Evolutionary conservation across 352 stramenopile genomes (phyloP).

Genomic region (Phytopythium delawarense): DNA sequence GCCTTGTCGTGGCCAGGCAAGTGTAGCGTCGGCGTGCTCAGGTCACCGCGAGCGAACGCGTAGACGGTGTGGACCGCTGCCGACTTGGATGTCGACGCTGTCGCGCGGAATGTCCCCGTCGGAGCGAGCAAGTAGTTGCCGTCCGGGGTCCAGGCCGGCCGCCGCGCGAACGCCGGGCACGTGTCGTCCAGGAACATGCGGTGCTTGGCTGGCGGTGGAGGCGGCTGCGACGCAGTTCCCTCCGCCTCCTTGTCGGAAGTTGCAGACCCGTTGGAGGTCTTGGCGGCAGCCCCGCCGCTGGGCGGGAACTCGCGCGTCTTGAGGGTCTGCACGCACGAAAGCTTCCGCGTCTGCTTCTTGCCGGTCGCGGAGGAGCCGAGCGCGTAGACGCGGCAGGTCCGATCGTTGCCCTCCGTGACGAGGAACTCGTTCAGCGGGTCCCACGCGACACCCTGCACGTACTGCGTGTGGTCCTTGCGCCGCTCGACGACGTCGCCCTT

Average conservation of each 20-base stretch:
- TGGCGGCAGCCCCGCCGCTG: not conserved
- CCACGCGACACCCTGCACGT: slow-evolving; percentile 95
- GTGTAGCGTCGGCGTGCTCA: slow-evolving; percentile 90
- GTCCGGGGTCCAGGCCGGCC: slow-evolving; percentile 91
- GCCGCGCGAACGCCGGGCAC: slow-evolving; percentile 92
- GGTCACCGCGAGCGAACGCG: slow-evolving; percentile 92
- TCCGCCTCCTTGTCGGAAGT: slow-evolving; percentile 8
- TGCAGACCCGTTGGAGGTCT: not conserved
- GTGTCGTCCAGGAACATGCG: slow-evolving; percentile 93
- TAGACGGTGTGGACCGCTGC: slow-evolving; percentile 85
- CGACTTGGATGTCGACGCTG: slow-evolving; percentile 19
- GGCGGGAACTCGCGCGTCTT: slow-evolving; percentile 67
- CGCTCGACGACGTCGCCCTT: slow-evolving; percentile 76
- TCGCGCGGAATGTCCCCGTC: slow-evolving; percentile 64
- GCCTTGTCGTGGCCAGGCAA: slow-evolving; percentile 91
- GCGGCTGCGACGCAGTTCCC: not conserved
- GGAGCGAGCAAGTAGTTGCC: slow-evolving; percentile 91
- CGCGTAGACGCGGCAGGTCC: slow-evolving; percentile 92
- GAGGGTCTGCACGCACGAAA: slow-evolving; percentile 68
- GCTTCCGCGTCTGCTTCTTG: slow-evolving; percentile 75
- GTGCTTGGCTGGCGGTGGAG: slow-evolving; percentile 39
- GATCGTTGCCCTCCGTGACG: slow-evolving; percentile 93
- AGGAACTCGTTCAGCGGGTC: slow-evolving; percentile 94
- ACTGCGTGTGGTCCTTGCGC: slow-evolving; percentile 93
- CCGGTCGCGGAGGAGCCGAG: slow-evolving; percentile 39